Conservation (phyloP, 2,329 filamentous ascomycete species). For the Tricladium varicosporioides region DNA sequence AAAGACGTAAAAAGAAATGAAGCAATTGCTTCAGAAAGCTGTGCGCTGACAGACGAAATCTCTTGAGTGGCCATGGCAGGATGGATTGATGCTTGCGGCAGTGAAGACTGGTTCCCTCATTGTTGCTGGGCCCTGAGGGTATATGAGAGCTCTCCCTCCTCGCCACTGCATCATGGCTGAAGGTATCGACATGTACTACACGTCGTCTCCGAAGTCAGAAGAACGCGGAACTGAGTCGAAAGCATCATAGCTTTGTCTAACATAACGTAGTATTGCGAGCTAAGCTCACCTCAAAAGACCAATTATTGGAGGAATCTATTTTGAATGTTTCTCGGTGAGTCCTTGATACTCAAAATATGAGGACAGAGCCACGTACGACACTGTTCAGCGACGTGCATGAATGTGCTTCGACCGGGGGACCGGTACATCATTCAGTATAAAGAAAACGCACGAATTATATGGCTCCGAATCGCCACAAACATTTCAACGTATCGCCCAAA, state of each 20-base stretch:
- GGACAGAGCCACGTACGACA: neutral
- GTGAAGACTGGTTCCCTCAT: neutral
- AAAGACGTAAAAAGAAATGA: constrained; percentile 3
- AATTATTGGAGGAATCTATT: neutral
- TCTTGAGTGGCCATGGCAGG: neutral
- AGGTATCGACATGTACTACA: constrained; percentile 3
- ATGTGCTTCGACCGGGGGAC: constrained; percentile 9
- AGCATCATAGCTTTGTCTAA: constrained; percentile 1
- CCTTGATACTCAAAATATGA: neutral
- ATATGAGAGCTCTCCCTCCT: constrained; percentile 2
- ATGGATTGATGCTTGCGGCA: neutral
- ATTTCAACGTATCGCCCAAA: constrained; percentile 4
- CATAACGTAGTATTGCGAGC: neutral
- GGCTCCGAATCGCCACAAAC: too few species aligned
- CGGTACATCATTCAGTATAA: neutral
- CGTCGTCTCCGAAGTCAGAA: constrained; percentile 2
- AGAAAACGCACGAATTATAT: neutral
- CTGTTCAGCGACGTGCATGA: constrained; percentile 12
- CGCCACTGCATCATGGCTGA: constrained; percentile 1
- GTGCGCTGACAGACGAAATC: neutral
- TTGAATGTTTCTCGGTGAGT: neutral
- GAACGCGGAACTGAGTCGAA: constrained; percentile 18
- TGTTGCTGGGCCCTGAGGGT: neutral
- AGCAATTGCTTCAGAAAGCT: constrained; percentile 9
- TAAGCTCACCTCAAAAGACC: neutral